Percentiles rank a stretch among this genome's conserved stretches.
These are phyloP conservation scores for Microthlaspi erraticum DNA, from an alignment of 345 rosid species.

Conservation along the genomic window DNA sequence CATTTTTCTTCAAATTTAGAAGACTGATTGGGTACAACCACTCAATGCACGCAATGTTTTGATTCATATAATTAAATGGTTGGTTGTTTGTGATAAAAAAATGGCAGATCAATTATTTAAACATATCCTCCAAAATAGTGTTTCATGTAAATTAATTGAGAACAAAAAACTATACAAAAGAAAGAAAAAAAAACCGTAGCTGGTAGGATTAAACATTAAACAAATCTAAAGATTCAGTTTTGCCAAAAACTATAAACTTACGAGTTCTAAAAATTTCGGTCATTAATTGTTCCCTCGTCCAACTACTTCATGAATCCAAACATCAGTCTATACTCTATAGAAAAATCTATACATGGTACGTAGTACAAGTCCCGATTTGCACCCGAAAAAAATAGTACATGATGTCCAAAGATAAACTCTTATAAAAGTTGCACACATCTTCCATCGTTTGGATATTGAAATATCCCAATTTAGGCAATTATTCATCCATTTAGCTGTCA, in stretches of 20 bases:
- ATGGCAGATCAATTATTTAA: not conserved
- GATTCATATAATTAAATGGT: constrained; percentile 15
- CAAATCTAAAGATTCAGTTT: not conserved
- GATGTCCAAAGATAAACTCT: too few relatives aligned
- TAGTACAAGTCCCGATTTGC: too few relatives aligned
- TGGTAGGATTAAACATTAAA: not conserved
- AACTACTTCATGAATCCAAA: too few relatives aligned
- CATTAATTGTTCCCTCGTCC: too few relatives aligned
- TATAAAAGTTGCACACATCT: too few relatives aligned
- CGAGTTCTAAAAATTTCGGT: too few relatives aligned
- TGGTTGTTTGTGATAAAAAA: not conserved
- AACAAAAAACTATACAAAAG: not conserved
- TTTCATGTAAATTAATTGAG: not conserved
- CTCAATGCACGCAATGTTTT: constrained; percentile 20
- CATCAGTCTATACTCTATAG: too few relatives aligned
- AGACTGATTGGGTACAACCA: constrained; percentile 31
- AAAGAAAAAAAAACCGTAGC: too few relatives aligned
- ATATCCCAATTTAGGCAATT: not conserved
- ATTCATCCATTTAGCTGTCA: not conserved
- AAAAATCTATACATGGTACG: too few relatives aligned
- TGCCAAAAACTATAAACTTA: too few relatives aligned
- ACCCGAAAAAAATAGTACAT: too few relatives aligned
- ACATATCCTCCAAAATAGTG: constrained; percentile 15
- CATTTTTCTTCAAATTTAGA: not conserved
- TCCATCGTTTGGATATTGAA: not conserved